Conservation (phyloP, 768 basidiomycete genomes). For the Chalciporus pseudorubinellus region DNA sequence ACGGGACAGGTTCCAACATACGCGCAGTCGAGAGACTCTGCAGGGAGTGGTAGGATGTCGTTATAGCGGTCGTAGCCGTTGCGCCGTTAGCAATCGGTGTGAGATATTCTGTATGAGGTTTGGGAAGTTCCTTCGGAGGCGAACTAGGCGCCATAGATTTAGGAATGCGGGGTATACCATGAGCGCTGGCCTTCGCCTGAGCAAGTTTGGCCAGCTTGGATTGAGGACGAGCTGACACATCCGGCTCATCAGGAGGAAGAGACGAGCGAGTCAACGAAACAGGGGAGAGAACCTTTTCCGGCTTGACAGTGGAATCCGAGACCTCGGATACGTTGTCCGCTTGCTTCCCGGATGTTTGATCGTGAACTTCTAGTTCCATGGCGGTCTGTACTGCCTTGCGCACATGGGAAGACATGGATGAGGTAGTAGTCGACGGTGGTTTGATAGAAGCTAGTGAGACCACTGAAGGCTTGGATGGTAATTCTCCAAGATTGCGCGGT, state of each 20-base stretch:
- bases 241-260: conserved; percentile 14
- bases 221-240: conserved; percentile 39
- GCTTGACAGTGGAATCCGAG: conserved; percentile 24
- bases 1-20: conserved; percentile 19
- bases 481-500: conserved; percentile 19
- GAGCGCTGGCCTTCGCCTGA: conserved; percentile 45
- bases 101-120: conserved; percentile 62
- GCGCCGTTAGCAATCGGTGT: conserved; percentile 80
- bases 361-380: conserved; percentile 56
- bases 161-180: conserved; percentile 24
- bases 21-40: conserved; percentile 49
- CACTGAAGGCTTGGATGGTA: conserved; percentile 14
- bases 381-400: conserved; percentile 68
- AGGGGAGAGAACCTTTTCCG: conserved; percentile 15
- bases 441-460: conserved; percentile 26
- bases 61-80: conserved; percentile 82
- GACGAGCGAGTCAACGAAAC: conserved; percentile 22
- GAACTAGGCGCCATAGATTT: conserved; percentile 18
- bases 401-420: conserved; percentile 60
- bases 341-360: conserved; percentile 26
- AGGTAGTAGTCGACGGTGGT: conserved; percentile 33
- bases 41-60: conserved; percentile 74
- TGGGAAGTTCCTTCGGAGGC: conserved; percentile 39
- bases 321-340: conserved; percentile 15
- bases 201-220: conserved; percentile 78